Evolutionary conservation across 495 filamentous ascomycete genomes (phyloP).

Genomic region (Daldinia grandis): DNA sequence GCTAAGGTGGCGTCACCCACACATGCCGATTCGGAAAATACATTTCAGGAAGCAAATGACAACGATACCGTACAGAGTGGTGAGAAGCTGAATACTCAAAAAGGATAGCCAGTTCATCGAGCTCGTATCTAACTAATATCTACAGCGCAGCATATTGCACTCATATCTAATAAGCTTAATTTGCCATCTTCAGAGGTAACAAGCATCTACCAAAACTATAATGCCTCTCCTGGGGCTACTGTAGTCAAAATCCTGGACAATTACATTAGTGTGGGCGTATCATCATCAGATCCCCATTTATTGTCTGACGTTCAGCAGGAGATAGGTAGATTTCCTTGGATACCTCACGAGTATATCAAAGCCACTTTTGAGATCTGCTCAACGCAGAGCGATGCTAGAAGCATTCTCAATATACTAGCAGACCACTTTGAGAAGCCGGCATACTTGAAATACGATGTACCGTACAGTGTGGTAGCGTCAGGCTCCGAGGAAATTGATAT

Average conservation of each 20-base stretch:
- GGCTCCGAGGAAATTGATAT: constrained; percentile 11
- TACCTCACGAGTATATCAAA: constrained; percentile 33
- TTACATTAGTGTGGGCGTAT: constrained; percentile 26
- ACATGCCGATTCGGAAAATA: constrained; percentile 10
- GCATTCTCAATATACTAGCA: constrained; percentile 35
- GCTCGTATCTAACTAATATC: constrained; percentile 7
- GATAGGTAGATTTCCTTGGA: constrained; percentile 25
- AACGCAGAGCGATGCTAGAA: constrained; percentile 18
- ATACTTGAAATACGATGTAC: constrained; percentile 40
- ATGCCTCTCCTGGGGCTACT: constrained; percentile 37
- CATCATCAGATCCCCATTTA: neutral
- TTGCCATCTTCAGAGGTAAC: constrained; percentile 34
- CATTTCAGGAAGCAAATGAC: constrained; percentile 14
- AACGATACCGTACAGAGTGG: constrained; percentile 22
- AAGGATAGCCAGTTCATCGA: neutral
- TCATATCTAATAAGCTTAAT: constrained; percentile 38
- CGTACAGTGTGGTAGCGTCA: constrained; percentile 40
- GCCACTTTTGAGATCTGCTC: constrained; percentile 30
- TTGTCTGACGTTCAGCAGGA: constrained; percentile 12
- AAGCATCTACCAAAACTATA: constrained; percentile 34
- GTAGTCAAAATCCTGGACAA: constrained; percentile 40
- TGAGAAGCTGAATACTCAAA: constrained; percentile 7
- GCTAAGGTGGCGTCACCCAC: constrained; percentile 9
- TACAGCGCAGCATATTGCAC: constrained; percentile 33
- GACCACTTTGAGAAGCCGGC: constrained; percentile 41